A percentile compares a stretch with the other conserved stretches of the same genome.
These are phyloP conservation scores for Capillidium heterosporum DNA, from an alignment of 371 early-diverging fungal genomes.

Conservation along the genomic window DNA sequence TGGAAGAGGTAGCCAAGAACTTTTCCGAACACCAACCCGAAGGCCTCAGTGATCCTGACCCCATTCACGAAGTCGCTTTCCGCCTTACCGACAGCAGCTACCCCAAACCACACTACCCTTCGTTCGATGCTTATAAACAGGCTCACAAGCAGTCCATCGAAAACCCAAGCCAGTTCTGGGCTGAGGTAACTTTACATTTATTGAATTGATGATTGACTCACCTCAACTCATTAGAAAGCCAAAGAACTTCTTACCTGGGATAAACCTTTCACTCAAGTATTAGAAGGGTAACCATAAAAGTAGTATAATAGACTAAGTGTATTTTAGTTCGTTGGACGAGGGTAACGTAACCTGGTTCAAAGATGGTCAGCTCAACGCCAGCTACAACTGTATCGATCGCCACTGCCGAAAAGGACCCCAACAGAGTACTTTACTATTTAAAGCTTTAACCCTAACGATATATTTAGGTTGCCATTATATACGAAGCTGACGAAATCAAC, in stretches of 20 bases:
- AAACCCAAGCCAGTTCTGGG: slow-evolving; percentile 68
- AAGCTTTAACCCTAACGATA: neutral
- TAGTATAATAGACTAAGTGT: neutral
- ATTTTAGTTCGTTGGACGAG: slow-evolving; percentile 19
- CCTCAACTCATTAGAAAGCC: slow-evolving; percentile 1
- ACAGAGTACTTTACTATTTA: slow-evolving; percentile 16
- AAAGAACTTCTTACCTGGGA: slow-evolving; percentile 5
- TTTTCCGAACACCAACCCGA: neutral
- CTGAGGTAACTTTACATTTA: slow-evolving; percentile 30
- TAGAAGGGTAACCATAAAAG: neutral
- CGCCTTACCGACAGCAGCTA: neutral
- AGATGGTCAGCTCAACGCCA: slow-evolving; percentile 84
- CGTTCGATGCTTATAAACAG: slow-evolving; percentile 54
- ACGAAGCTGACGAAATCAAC: slow-evolving; percentile 77
- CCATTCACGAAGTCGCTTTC: neutral
- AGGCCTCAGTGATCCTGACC: neutral
- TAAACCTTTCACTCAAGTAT: slow-evolving; percentile 1
- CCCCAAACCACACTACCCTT: slow-evolving; percentile 47
- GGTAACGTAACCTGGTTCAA: slow-evolving; percentile 87
- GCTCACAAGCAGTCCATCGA: slow-evolving; percentile 62
- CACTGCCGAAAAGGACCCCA: slow-evolving; percentile 55
- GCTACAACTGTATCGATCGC: slow-evolving; percentile 94
- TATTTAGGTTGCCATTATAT: slow-evolving; percentile 66
- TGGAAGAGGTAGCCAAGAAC: neutral
- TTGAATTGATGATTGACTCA: slow-evolving; percentile 6